Evolutionary conservation across 2,329 filamentous ascomycete species (phyloP).

Genomic region (Paraconiothyrium brasiliense): DNA sequence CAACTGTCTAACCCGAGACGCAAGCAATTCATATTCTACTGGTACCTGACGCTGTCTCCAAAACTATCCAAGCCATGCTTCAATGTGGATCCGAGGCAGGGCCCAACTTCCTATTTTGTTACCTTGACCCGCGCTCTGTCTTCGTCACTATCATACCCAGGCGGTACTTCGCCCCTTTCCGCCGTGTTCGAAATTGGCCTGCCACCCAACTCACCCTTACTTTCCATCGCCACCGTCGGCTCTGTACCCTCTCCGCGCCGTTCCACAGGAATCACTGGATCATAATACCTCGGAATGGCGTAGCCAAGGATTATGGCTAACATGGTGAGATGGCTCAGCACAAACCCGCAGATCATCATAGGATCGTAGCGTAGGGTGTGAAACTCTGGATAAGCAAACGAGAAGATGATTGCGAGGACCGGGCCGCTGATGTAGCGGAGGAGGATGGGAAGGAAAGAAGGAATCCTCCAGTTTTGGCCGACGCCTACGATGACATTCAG

Average conservation of each 20-base stretch:
- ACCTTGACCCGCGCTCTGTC: not conserved
- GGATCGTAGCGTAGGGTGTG: slow-evolving; percentile 42
- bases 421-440: slow-evolving; percentile 46
- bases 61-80: not conserved
- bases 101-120: not conserved
- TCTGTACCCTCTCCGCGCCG: slow-evolving; percentile 59
- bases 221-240: slow-evolving; percentile 38
- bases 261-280: slow-evolving; percentile 60
- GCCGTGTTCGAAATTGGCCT: slow-evolving; percentile 21
- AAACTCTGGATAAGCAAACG: slow-evolving; percentile 47
- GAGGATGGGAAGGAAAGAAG: slow-evolving; percentile 61
- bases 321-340: slow-evolving; percentile 45
- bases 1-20: not conserved
- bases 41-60: not conserved
- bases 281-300: slow-evolving; percentile 64
- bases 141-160: slow-evolving; percentile 7
- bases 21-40: not conserved
- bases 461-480: slow-evolving; percentile 66
- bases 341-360: slow-evolving; percentile 49
- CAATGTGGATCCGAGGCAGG: not conserved
- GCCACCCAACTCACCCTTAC: slow-evolving; percentile 37
- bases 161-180: slow-evolving; percentile 11
- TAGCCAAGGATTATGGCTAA: slow-evolving; percentile 60
- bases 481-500: slow-evolving; percentile 64
- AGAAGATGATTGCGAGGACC: slow-evolving; percentile 46